Conservation (phyloP, 176 grass and related monocot genomes). For the Lolium multiflorum region DNA sequence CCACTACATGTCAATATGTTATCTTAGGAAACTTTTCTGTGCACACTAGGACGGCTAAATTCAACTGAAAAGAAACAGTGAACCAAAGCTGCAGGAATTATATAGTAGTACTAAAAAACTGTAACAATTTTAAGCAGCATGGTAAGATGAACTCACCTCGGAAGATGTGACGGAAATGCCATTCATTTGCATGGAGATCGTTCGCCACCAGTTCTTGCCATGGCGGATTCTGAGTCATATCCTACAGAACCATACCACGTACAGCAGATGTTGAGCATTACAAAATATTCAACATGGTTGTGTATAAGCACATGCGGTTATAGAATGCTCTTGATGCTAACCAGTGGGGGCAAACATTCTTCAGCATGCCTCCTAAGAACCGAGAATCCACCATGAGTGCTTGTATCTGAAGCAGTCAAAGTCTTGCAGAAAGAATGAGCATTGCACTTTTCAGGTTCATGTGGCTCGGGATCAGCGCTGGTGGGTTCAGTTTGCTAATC, state of each 20-base stretch:
- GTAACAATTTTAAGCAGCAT: slow-evolving; percentile 22
- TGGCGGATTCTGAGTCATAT: slow-evolving; percentile 82
- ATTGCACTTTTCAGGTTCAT: slow-evolving; percentile 49
- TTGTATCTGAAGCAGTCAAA: slow-evolving; percentile 86
- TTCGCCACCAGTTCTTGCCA: slow-evolving; percentile 80
- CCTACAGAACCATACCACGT: slow-evolving; percentile 47
- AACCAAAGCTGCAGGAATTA: slow-evolving; percentile 7
- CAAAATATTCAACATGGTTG: slow-evolving; percentile 1
- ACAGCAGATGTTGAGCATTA: slow-evolving; percentile 6
- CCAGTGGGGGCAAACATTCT: slow-evolving; percentile 78
- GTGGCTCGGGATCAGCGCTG: slow-evolving; percentile 44
- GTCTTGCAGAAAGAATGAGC: slow-evolving; percentile 85
- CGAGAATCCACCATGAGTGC: slow-evolving; percentile 88
- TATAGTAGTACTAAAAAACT: background rate
- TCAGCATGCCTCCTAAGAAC: slow-evolving; percentile 80
- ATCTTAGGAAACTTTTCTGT: background rate
- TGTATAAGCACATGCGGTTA: background rate
- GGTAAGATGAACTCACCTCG: slow-evolving; percentile 57
- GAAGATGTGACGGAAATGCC: slow-evolving; percentile 95
- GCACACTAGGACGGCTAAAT: background rate
- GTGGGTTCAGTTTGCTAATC: slow-evolving; percentile 53
- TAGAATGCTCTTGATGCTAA: slow-evolving; percentile 41
- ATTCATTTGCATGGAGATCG: slow-evolving; percentile 83
- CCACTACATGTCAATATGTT: background rate
- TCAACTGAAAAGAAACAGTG: slow-evolving; percentile 1